Evolutionary conservation across 139 green algal genomes (phyloP), one percentile per base, ranked within the genome.

Genomic region (Chlamydomonas sphaeroides): DNA sequence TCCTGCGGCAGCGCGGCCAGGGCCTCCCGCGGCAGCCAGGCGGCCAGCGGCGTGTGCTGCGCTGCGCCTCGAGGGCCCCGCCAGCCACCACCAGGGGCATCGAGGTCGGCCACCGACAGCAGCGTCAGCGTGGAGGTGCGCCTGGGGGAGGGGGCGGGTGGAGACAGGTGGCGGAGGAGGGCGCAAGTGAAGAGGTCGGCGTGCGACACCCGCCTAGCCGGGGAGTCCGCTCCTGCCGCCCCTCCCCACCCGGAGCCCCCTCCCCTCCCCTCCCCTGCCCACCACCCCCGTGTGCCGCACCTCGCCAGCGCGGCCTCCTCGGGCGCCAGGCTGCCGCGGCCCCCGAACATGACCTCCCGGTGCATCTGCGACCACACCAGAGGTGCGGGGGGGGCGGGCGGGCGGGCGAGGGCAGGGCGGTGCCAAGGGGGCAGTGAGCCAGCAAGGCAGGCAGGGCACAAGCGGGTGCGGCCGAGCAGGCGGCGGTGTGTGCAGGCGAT

Each of bases 81-180:
- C 74, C 74, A 80, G 21, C 74, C 74, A 2, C 21, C 61, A 28
- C n/a, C 73, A 49, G 30, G n/a, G 18, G 41, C 69, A 67, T 53
- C 85, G 51, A 41, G 70, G 82, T 74, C 69, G 61, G 69, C 15
- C 39, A 88, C 20, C 17, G 42, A 51, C 78, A 90, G 80, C 66
- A 90, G 79, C 14, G 84, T 39, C 39, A 91, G 62, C n/a, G 42
- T 67, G 7, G 75, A 69, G 5, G 84, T 88, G 33, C 75, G 68
- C 35, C 68, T 83, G 68, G 45, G 49, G 32, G 33, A 69, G 33
- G 33, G 63, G 63, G 33, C 28, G 33, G 6, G 7, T 20, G 61
- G 61, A 6, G 32, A 18, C 30, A 68, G 65, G 17, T 14, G n/a
- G n/a, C n/a, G n/a, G n/a, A n/a, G n/a, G n/a, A n/a, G n/a, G n/a